A percentile compares a stretch with the other conserved stretches of the same genome.
phyloP scores from a whole-genome alignment of 2,329 filamentous ascomycete species.

The Verticillium zaregamsianum region DNA sequence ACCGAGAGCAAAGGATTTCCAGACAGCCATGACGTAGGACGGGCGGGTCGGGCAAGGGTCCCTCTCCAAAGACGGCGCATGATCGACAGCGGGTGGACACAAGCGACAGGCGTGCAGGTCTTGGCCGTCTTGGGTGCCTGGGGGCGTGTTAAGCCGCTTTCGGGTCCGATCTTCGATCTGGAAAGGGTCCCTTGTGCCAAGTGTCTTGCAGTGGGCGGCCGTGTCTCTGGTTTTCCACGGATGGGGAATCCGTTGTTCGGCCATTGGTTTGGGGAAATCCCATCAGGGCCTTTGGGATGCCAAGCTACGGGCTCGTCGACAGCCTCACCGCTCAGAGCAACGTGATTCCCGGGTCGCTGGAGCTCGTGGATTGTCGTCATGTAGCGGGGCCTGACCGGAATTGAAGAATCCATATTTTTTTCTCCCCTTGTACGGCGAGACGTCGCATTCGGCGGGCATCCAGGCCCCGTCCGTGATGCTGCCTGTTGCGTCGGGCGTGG shows the following conservation, averaged over 20 bases:
- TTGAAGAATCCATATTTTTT: no score
- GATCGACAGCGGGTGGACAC: neutral
- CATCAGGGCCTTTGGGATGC: neutral
- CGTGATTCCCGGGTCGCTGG: neutral
- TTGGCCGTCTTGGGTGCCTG: slow-evolving; percentile 14
- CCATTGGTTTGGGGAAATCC: neutral
- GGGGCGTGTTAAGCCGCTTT: slow-evolving; percentile 5
- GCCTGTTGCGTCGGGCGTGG: no score
- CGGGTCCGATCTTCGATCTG: slow-evolving; percentile 12
- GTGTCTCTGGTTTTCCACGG: neutral
- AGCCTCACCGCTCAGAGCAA: neutral
- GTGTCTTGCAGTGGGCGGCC: neutral
- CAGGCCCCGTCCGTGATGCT: no score
- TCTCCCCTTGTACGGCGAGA: no score
- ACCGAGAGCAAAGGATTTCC: neutral
- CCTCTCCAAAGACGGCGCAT: neutral
- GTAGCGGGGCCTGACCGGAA: neutral
- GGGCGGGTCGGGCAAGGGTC: neutral
- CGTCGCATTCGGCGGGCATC: no score
- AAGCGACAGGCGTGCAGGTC: neutral
- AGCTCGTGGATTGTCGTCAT: neutral
- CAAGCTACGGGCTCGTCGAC: neutral
- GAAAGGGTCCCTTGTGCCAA: neutral
- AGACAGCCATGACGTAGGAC: neutral
- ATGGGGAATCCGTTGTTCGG: neutral